Evolutionary conservation across 768 basidiomycete species (phyloP), one percentile per base, ranked within the genome.

Genomic region (Agrocybe praecox): DNA sequence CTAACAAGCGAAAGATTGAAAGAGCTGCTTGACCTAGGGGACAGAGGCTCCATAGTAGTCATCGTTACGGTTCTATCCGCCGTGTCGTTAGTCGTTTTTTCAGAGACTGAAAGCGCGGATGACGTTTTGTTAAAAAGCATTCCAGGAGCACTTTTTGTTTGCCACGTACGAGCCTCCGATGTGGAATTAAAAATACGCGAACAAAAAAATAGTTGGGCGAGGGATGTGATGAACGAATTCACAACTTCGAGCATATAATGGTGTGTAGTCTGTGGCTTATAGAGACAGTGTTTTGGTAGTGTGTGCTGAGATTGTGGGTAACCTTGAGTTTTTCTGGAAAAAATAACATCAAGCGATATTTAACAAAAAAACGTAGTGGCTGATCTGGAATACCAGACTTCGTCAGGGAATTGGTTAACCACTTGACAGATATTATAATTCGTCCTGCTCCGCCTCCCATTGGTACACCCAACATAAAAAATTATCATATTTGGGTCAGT

Each of bases 1-100:
- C 65, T 64, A 49, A 59, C 46, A 15, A 64, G 53, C 5, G 65
- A 66, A 8, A 59, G 32, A 40, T 64, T 55, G 60, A 58, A 58
- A 1, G 48, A 59, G 42, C 45, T 59, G 12, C 44, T 44, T 11
- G 53, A 15, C n/a, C 56, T 56, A 29, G 58, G 34, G 17, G 33
- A 47, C 3, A 14, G n/a, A 6, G 14, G 23, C 45, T n/a, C 7
- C 21, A 1, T 26, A 14, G 34, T 36, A 33, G 17, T 22, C 26
- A 23, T 43, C 22, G 9, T 46, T 43, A n/a, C n/a, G n/a, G 34
- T 29, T 48, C 36, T 46, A 36, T 19, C 45, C 11, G 36, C 22
- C 8, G 24, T 26, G 29, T 33, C 23, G 42, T 17, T 26, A 5
- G 40, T 23, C 15, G 40, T 54, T 17, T n/a, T 29, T 23, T 51